Evolutionary conservation across 129 eudicot genomes (phyloP).

Genomic region (Solidago caesia): DNA sequence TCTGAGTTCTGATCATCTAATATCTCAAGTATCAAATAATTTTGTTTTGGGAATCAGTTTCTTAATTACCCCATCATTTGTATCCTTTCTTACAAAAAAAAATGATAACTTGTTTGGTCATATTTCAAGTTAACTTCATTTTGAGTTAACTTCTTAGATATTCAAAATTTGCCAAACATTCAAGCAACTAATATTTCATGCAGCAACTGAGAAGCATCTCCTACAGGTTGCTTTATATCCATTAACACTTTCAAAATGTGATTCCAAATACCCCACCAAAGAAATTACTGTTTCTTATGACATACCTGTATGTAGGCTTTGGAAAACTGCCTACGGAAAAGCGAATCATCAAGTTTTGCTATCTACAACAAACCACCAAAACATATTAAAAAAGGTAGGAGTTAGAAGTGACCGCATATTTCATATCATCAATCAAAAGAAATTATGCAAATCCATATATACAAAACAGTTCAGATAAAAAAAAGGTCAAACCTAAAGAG

Average conservation of each 20-base stretch:
- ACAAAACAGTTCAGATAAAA: neutral
- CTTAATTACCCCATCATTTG: neutral
- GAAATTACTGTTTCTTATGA: neutral
- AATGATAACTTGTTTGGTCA: neutral
- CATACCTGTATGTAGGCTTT: conserved; percentile 72
- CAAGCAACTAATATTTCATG: neutral
- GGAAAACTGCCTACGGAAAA: conserved; percentile 66
- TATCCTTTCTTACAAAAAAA: neutral
- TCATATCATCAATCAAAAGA: conserved; percentile 70
- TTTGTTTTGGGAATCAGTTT: neutral
- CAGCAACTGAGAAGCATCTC: neutral
- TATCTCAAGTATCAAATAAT: neutral
- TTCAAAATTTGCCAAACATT: neutral
- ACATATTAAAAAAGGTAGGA: neutral
- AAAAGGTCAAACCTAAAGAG: neutral
- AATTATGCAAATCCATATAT: neutral
- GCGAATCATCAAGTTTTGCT: conserved; percentile 83
- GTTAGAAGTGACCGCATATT: conserved; percentile 37
- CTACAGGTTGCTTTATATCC: neutral
- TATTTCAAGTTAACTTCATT: too few species aligned
- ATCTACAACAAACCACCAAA: conserved; percentile 39
- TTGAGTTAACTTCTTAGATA: neutral
- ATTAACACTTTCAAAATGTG: neutral
- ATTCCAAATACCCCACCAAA: neutral
- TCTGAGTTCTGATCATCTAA: neutral